Conservation (phyloP, 83 land plant species). For the Picea abies region DNA sequence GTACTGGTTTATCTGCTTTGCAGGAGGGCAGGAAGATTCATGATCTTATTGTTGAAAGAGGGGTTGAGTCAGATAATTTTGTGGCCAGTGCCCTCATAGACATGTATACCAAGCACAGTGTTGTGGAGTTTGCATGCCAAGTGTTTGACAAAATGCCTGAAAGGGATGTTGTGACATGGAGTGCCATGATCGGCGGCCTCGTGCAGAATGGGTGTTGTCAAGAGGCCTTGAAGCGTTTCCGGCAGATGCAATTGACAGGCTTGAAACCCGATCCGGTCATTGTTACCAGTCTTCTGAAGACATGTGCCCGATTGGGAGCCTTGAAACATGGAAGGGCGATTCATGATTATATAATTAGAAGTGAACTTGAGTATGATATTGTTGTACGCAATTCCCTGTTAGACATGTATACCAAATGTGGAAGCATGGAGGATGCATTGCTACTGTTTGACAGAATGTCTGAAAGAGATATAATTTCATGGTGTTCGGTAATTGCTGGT, state of each 20-base stretch:
- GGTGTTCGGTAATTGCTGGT: conserved; percentile 20
- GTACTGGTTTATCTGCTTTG: not conserved
- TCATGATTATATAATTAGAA: not conserved
- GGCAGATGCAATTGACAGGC: conserved; percentile 15
- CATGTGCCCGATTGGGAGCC: conserved; percentile 21
- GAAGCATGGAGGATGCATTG: conserved; percentile 4
- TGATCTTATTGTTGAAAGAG: not conserved
- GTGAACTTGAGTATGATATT: not conserved
- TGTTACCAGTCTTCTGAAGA: conserved; percentile 19
- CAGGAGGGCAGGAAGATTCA: not conserved
- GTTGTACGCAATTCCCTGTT: conserved; percentile 3
- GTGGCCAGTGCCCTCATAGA: not conserved
- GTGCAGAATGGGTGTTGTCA: conserved; percentile 21
- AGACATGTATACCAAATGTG: conserved; percentile 22
- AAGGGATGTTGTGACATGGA: conserved; percentile 20
- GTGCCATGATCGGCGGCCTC: conserved; percentile 19
- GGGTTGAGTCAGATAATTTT: not conserved
- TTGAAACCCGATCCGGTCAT: conserved; percentile 16
- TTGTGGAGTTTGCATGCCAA: not conserved
- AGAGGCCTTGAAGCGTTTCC: conserved; percentile 14
- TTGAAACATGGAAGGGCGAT: not conserved
- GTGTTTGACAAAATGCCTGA: conserved; percentile 18
- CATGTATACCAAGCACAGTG: not conserved
- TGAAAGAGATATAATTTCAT: conserved; percentile 11
- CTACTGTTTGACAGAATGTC: conserved; percentile 1